These are phyloP conservation scores for Kwoniella sp. DNA, from an alignment of 768 basidiomycete species.

Conservation along the genomic window DNA sequence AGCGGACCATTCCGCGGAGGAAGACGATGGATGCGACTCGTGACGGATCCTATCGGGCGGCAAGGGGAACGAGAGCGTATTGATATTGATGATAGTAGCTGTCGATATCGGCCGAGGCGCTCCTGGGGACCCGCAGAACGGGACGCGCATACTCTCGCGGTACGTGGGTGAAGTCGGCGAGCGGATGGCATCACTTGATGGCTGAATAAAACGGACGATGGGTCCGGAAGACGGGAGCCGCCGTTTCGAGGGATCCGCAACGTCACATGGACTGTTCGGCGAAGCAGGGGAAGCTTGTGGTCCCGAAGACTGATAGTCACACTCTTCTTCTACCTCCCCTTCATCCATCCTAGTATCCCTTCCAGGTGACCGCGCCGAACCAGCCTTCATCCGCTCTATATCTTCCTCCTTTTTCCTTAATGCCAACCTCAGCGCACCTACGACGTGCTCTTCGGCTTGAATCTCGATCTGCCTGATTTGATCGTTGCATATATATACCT, in stretches of 20 bases:
- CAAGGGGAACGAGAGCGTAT: constrained; percentile 13
- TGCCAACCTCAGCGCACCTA: constrained; percentile 6
- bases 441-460: constrained; percentile 27
- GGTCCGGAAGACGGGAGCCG: neutral
- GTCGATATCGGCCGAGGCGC: constrained; percentile 8
- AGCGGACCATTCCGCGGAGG: neutral
- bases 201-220: constrained; percentile 1
- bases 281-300: neutral
- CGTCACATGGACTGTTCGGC: neutral
- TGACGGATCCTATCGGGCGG: constrained; percentile 9
- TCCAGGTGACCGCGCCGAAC: neutral
- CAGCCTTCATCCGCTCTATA: neutral
- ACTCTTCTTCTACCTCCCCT: no score
- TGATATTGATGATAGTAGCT: constrained; percentile 17
- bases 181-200: neutral
- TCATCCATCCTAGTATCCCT: no score
- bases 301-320: no score
- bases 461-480: constrained; percentile 40
- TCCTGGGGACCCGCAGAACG: neutral
- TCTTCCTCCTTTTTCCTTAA: constrained; percentile 6
- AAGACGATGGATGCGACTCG: neutral
- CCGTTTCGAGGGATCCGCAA: neutral
- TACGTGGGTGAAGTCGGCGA: neutral
- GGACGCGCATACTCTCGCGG: neutral
- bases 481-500: constrained; percentile 43